Evolutionary conservation across 257 asterid genomes (phyloP).

Genomic region (Leonotis leonurus): DNA sequence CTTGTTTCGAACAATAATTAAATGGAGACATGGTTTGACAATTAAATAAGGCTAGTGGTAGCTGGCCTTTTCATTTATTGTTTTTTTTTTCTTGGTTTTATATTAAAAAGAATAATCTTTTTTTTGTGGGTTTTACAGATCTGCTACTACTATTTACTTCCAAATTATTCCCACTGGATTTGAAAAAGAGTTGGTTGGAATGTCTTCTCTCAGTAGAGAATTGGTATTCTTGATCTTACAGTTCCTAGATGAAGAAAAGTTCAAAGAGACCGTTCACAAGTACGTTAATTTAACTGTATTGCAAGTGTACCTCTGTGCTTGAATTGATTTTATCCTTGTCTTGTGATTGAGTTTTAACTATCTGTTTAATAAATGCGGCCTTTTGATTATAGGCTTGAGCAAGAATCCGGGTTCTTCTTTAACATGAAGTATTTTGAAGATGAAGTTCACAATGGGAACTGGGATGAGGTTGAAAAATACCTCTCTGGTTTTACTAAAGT

Average conservation of each 20-base stretch:
- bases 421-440: conserved; percentile 96
- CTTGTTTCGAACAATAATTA: conserved; percentile 45
- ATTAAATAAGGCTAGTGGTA: conserved; percentile 46
- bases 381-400: conserved; percentile 72
- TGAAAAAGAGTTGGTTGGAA: conserved; percentile 40
- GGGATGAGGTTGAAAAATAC: conserved; percentile 96
- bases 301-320: conserved; percentile 8
- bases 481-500: conserved; percentile 93
- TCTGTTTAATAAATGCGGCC: conserved; percentile 15
- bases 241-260: conserved; percentile 51
- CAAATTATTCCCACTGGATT: conserved; percentile 29
- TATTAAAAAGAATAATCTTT: neutral
- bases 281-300: conserved; percentile 20
- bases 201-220: conserved; percentile 84
- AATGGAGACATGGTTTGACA: conserved; percentile 29
- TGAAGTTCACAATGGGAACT: conserved; percentile 86
- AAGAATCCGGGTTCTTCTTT: conserved; percentile 95
- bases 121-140: conserved; percentile 52
- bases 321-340: conserved; percentile 22
- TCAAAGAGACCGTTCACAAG: conserved; percentile 56
- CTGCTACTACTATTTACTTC: conserved; percentile 38
- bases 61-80: conserved; percentile 41
- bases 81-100: too few species aligned
- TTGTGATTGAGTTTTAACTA: conserved; percentile 16
- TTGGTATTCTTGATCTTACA: conserved; percentile 52